These are phyloP conservation scores for Penicillium sp. DNA, from an alignment of 2,329 filamentous ascomycete genomes.

Conservation along the genomic window DNA sequence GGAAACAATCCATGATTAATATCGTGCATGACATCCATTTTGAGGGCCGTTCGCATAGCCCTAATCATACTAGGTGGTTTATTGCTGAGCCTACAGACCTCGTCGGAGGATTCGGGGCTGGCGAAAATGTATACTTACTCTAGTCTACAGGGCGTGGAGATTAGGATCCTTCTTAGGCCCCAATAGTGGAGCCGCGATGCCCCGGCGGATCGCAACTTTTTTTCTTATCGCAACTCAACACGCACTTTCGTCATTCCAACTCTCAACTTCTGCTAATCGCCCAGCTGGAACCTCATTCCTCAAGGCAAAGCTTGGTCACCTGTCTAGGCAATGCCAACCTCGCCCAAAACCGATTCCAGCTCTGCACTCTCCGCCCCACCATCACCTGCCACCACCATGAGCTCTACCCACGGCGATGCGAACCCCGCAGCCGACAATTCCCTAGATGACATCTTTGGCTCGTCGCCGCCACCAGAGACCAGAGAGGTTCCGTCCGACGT, in stretches of 20 bases:
- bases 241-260: background rate
- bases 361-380: constrained; percentile 17
- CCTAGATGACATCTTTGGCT: constrained; percentile 47
- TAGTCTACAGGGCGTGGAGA: too few species aligned
- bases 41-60: too few species aligned
- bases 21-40: too few species aligned
- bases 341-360: constrained; percentile 17
- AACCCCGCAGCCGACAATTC: constrained; percentile 26
- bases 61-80: too few species aligned
- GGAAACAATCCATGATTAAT: too few species aligned
- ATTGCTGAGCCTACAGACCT: too few species aligned
- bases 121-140: background rate
- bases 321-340: constrained; percentile 12
- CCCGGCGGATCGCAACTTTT: constrained; percentile 8
- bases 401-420: constrained; percentile 19
- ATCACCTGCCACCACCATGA: constrained; percentile 27
- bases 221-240: constrained; percentile 9
- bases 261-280: background rate
- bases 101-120: too few species aligned
- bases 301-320: too few species aligned
- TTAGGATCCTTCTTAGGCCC: background rate
- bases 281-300: background rate
- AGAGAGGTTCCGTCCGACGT: background rate
- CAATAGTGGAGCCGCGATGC: background rate
- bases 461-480: constrained; percentile 35